These are phyloP conservation scores for Fusarium cicatricum DNA, from an alignment of 2,329 filamentous ascomycete genomes.

Conservation along the genomic window DNA sequence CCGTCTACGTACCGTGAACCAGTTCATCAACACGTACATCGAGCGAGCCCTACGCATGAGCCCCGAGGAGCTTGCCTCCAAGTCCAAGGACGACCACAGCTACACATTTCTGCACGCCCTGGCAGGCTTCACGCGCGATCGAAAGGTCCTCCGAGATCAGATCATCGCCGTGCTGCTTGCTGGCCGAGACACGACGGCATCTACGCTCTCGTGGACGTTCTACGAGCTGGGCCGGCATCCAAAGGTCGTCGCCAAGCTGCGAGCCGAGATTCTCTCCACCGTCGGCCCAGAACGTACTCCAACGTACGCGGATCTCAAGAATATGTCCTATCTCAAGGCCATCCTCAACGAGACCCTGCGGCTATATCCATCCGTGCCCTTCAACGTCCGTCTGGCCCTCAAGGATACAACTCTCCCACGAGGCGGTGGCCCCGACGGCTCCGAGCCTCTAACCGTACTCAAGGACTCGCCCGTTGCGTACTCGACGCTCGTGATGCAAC, in stretches of 20 bases:
- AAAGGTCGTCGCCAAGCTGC: conserved; percentile 70
- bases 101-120: conserved; percentile 91
- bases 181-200: conserved; percentile 87
- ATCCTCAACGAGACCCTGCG: conserved; percentile 81
- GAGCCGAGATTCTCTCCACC: conserved; percentile 72
- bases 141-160: conserved; percentile 81
- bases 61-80: conserved; percentile 74
- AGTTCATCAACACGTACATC: conserved; percentile 81
- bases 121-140: conserved; percentile 78
- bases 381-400: conserved; percentile 78
- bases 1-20: conserved; percentile 73
- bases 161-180: conserved; percentile 84
- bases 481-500: conserved; percentile 76
- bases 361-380: conserved; percentile 79
- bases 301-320: conserved; percentile 83
- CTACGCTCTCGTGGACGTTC: conserved; percentile 80
- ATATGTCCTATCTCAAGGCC: conserved; percentile 82
- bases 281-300: conserved; percentile 71
- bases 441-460: conserved; percentile 68
- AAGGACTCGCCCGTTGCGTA: conserved; percentile 74
- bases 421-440: conserved; percentile 72
- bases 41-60: conserved; percentile 74
- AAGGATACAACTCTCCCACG: conserved; percentile 77
- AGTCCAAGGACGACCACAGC: conserved; percentile 73
- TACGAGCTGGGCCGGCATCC: conserved; percentile 83